phyloP scores from a whole-genome alignment of 2,329 filamentous ascomycete species.

The Onygena corvina region DNA sequence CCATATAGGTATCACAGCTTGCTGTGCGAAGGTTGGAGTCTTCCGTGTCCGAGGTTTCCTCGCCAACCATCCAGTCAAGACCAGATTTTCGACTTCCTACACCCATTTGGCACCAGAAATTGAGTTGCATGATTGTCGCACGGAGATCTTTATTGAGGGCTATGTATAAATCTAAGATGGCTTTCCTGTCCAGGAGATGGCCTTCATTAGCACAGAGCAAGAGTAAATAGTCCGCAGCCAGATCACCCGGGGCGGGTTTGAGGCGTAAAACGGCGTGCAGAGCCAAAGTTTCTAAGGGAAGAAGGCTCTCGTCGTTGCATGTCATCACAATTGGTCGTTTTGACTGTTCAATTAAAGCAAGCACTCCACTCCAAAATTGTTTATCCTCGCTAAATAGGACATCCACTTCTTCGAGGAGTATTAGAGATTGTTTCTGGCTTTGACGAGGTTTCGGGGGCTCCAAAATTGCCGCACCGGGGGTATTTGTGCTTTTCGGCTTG shows the following conservation, averaged over 20 bases:
- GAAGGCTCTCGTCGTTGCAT: conserved; percentile 78
- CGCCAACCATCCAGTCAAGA: conserved; percentile 75
- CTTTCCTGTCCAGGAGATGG: conserved; percentile 57
- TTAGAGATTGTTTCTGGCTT: conserved; percentile 59
- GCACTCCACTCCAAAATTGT: conserved; percentile 79
- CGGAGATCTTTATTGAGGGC: conserved; percentile 62
- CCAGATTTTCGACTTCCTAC: conserved; percentile 81
- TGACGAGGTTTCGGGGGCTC: conserved; percentile 16
- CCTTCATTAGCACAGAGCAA: conserved; percentile 80
- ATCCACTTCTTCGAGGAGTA: conserved; percentile 87
- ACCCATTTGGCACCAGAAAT: conserved; percentile 95
- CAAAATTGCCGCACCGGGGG: conserved; percentile 9
- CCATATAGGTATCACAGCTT: conserved; percentile 65
- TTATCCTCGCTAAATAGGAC: conserved; percentile 91
- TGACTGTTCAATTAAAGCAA: conserved; percentile 66
- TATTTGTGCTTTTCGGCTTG: conserved; percentile 12
- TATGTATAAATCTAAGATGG: conserved; percentile 58
- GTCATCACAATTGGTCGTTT: conserved; percentile 90
- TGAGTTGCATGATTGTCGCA: conserved; percentile 67
- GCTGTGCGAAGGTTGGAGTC: conserved; percentile 57
- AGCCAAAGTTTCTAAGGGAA: conserved; percentile 63
- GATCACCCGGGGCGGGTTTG: conserved; percentile 49
- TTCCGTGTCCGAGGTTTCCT: conserved; percentile 62
- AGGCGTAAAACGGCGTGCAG: conserved; percentile 78
- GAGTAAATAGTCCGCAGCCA: conserved; percentile 68